Evolutionary conservation across 768 basidiomycete species (phyloP).

Genomic region (Termitomyces sp.): DNA sequence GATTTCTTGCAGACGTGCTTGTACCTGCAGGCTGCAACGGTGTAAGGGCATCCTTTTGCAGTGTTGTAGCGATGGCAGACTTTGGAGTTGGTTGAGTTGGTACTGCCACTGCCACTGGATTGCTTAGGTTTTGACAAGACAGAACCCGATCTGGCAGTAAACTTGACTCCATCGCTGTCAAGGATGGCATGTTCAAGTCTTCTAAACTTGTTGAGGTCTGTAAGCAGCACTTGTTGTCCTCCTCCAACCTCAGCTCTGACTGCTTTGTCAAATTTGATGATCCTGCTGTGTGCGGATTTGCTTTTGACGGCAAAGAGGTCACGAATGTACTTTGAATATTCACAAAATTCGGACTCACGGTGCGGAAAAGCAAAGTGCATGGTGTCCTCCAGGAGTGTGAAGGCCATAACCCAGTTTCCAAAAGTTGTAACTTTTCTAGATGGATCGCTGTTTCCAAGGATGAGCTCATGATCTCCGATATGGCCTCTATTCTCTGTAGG

Average conservation of each 20-base stretch:
- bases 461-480: conserved; percentile 11
- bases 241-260: conserved; percentile 15
- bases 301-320: conserved; percentile 16
- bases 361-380: conserved; percentile 23
- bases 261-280: conserved; percentile 27
- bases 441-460: conserved; percentile 11
- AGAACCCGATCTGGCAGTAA: neutral
- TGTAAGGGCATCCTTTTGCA: too few relatives aligned
- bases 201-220: conserved; percentile 10
- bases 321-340: conserved; percentile 16
- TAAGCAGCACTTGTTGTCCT: conserved; percentile 14
- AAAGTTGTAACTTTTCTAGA: conserved; percentile 4
- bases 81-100: too few relatives aligned
- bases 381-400: conserved; percentile 11
- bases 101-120: too few relatives aligned
- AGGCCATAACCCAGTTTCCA: conserved; percentile 15
- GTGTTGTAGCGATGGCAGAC: too few relatives aligned
- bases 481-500: conserved; percentile 14
- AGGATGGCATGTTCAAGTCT: conserved; percentile 3
- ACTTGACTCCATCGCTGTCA: conserved; percentile 10
- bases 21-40: too few relatives aligned
- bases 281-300: neutral
- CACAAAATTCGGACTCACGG: conserved; percentile 11
- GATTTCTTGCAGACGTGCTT: too few relatives aligned
- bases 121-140: neutral